Percentiles rank a stretch among this genome's conserved stretches.
These are phyloP conservation scores for Rhododendron molle DNA, from an alignment of 148 eudicot genomes.

Conservation along the genomic window DNA sequence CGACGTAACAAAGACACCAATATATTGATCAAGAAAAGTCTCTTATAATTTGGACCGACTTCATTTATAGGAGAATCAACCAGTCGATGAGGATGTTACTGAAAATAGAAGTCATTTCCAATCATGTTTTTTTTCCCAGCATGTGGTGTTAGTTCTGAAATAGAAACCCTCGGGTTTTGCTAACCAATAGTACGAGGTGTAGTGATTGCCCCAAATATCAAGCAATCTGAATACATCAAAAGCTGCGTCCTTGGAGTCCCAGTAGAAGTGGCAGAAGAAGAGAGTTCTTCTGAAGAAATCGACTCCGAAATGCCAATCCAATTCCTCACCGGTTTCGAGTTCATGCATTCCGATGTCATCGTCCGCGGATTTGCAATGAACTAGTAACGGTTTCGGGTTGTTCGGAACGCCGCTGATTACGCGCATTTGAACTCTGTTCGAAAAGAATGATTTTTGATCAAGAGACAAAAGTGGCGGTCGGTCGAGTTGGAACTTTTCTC, in stretches of 20 bases:
- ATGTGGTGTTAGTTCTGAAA: background rate
- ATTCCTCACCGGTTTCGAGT: background rate
- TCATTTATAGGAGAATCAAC: background rate
- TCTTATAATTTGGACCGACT: too few relatives aligned
- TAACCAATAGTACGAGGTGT: too few relatives aligned
- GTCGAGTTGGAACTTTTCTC: too few relatives aligned
- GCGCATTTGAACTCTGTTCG: background rate
- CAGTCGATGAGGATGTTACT: background rate
- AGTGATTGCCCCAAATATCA: too few relatives aligned
- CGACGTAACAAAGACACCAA: background rate
- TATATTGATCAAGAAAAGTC: background rate
- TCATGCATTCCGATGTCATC: background rate
- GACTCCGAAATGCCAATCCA: background rate
- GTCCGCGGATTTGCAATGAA: background rate
- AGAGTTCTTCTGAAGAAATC: too few relatives aligned
- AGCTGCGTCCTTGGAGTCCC: background rate
- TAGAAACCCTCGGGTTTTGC: background rate
- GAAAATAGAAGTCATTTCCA: background rate
- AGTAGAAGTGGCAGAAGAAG: background rate
- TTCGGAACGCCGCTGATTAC: background rate
- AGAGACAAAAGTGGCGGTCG: background rate
- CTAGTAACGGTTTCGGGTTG: background rate
- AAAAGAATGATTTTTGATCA: too few relatives aligned
- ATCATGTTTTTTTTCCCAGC: background rate
- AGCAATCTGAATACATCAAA: background rate